Percentiles rank a stretch among this genome's conserved stretches.
Evolutionary conservation across 1,139 yeast species (phyloP).

Genomic region (Diutina sp.): DNA sequence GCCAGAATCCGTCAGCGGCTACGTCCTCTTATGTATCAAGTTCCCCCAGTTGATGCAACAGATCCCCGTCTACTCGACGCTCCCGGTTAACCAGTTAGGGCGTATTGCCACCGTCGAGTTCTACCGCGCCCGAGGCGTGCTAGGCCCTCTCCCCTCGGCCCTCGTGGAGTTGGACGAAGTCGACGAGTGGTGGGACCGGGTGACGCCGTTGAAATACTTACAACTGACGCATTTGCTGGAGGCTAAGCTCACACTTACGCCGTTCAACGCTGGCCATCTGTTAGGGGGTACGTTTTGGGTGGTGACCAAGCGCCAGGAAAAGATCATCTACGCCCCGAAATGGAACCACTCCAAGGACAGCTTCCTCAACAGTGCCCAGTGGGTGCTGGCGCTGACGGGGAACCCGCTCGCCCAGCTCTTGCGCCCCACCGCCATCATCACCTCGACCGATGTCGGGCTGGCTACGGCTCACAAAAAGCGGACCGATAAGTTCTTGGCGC

Average conservation of each 20-base stretch:
- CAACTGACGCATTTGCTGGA: conserved; percentile 60
- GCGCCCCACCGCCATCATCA: conserved; percentile 77
- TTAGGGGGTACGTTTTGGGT: conserved; percentile 91
- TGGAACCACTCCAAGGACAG: conserved; percentile 94
- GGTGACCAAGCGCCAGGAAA: conserved; percentile 60
- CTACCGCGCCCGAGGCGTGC: conserved; percentile 56
- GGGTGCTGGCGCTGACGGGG: conserved; percentile 33
- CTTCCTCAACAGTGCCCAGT: conserved; percentile 70
- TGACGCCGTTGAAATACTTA: conserved; percentile 60
- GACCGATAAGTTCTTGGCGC: conserved; percentile 48
- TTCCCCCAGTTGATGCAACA: conserved; percentile 48
- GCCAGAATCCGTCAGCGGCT: conserved; percentile 71
- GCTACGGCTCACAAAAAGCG: conserved; percentile 52
- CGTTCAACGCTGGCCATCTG: conserved; percentile 86
- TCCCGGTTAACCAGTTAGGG: conserved; percentile 82
- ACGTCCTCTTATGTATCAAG: conserved; percentile 47
- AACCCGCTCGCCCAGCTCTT: conserved; percentile 50
- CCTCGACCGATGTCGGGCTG: conserved; percentile 64
- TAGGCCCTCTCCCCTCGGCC: conserved; percentile 61
- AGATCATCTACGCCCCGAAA: conserved; percentile 74
- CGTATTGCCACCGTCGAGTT: conserved; percentile 74
- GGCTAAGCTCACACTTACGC: conserved; percentile 54
- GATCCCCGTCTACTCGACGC: conserved; percentile 74
- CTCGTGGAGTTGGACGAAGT: conserved; percentile 60
- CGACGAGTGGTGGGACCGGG: conserved; percentile 65